These are phyloP conservation scores for Chamaenerion angustifolium DNA, from an alignment of 345 rosid species.

Conservation along the genomic window DNA sequence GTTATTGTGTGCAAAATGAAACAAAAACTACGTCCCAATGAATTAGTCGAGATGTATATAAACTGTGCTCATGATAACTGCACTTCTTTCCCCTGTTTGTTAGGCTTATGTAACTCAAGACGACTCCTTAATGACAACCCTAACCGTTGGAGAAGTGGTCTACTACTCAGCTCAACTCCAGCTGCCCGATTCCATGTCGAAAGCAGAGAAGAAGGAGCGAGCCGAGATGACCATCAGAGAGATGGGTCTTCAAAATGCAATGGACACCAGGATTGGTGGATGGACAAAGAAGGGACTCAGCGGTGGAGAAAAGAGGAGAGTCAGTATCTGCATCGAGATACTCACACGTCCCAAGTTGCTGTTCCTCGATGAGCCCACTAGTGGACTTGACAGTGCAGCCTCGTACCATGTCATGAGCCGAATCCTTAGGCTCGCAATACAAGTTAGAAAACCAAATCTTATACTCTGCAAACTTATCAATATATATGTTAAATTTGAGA, in stretches of 20 bases:
- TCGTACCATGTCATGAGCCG: constrained; percentile 28
- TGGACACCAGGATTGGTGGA: constrained; percentile 33
- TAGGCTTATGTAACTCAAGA: constrained; percentile 48
- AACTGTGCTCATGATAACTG: too few species aligned
- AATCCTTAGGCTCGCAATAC: constrained; percentile 12
- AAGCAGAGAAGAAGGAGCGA: constrained; percentile 20
- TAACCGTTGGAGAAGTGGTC: constrained; percentile 34
- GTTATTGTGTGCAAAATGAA: neutral
- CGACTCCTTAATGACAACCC: constrained; percentile 23
- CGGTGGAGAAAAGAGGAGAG: constrained; percentile 39
- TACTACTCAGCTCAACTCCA: constrained; percentile 40
- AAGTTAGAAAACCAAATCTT: too few species aligned
- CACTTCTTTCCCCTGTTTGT: too few species aligned
- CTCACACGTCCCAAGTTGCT: constrained; percentile 29
- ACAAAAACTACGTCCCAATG: neutral
- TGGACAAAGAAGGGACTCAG: constrained; percentile 31
- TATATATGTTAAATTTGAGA: too few species aligned
- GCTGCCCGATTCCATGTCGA: constrained; percentile 26
- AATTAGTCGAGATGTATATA: neutral
- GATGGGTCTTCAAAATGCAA: constrained; percentile 34
- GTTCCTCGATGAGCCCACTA: constrained; percentile 40
- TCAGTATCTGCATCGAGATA: constrained; percentile 40
- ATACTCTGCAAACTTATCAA: too few species aligned
- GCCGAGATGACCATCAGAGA: constrained; percentile 31
- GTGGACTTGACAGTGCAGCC: constrained; percentile 39